A percentile compares a stretch with the other conserved stretches of the same genome.
Conservation (phyloP, 2,329 filamentous ascomycete genomes). For the Pseudogymnoascus sp. region DNA sequence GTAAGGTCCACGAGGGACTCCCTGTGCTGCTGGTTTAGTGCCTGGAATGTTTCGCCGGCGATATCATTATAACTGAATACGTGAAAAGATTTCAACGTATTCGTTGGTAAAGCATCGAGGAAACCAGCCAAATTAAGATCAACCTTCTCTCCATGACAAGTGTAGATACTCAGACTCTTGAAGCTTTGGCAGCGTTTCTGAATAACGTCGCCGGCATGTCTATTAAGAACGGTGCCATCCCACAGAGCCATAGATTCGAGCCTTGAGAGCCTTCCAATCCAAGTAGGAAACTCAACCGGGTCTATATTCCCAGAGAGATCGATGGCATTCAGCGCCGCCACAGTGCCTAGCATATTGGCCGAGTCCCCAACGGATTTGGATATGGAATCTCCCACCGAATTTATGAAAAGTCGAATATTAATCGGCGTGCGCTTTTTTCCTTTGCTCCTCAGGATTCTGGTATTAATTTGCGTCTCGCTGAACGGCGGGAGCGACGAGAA, state of each 20-base stretch:
- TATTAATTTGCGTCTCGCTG: slow-evolving; percentile 28
- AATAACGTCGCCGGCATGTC: slow-evolving; percentile 49
- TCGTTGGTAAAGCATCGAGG: slow-evolving; percentile 47
- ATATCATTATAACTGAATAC: slow-evolving; percentile 51
- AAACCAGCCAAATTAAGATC: slow-evolving; percentile 55
- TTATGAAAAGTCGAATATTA: slow-evolving; percentile 34
- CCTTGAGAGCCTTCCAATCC: slow-evolving; percentile 53
- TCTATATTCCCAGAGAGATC: slow-evolving; percentile 51
- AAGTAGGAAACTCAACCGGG: slow-evolving; percentile 47
- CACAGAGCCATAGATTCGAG: slow-evolving; percentile 55
- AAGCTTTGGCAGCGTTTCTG: slow-evolving; percentile 55
- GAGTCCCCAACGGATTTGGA: slow-evolving; percentile 42
- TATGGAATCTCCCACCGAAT: slow-evolving; percentile 52
- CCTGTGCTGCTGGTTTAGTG: slow-evolving; percentile 46
- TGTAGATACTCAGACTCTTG: slow-evolving; percentile 52
- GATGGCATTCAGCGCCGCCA: slow-evolving; percentile 44
- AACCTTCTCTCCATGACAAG: slow-evolving; percentile 38
- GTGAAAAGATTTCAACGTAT: slow-evolving; percentile 54
- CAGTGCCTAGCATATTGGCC: slow-evolving; percentile 37
- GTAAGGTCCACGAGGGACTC: slow-evolving; percentile 49
- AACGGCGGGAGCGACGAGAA: slow-evolving; percentile 32
- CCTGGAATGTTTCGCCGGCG: slow-evolving; percentile 47
- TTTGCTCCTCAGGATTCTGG: slow-evolving; percentile 24
- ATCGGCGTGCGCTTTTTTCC: slow-evolving; percentile 26
- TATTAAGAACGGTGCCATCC: slow-evolving; percentile 53